These are phyloP conservation scores for Climacium dendroides DNA, from an alignment of 225 moss, liverwort and hornwort genomes.

Conservation along the genomic window DNA sequence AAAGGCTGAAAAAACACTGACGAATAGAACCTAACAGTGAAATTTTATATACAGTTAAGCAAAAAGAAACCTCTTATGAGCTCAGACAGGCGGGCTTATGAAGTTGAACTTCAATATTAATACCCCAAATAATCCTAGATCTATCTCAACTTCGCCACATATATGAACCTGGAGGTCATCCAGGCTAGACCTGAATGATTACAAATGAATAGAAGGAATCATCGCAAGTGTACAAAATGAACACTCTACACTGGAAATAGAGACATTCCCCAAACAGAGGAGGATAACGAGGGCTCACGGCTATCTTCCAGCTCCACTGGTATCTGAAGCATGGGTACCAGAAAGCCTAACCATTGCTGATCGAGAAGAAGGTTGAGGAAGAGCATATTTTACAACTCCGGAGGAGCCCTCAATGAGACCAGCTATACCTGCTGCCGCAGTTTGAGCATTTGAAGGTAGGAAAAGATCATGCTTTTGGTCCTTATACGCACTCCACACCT, in stretches of 20 bases:
- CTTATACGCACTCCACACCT: conserved; percentile 94
- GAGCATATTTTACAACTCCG: conserved; percentile 68
- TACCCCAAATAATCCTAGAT: not conserved
- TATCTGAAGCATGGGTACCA: conserved; percentile 27
- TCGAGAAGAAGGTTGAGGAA: conserved; percentile 68
- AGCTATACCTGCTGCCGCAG: conserved; percentile 85
- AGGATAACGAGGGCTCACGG: not conserved
- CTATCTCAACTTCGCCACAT: not conserved
- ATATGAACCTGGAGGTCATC: not conserved
- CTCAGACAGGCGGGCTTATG: not conserved
- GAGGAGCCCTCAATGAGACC: conserved; percentile 92
- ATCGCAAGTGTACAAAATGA: conserved; percentile 30
- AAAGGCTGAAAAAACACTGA: not conserved
- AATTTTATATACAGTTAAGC: conserved; percentile 10
- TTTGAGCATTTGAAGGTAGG: conserved; percentile 86
- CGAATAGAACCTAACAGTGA: not conserved
- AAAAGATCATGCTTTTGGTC: conserved; percentile 95
- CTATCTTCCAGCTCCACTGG: conserved; percentile 6
- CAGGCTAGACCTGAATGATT: not conserved
- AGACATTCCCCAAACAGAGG: not conserved
- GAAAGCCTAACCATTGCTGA: conserved; percentile 56
- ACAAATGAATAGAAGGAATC: conserved; percentile 12
- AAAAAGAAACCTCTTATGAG: not conserved
- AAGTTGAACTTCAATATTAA: not conserved
- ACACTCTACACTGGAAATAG: conserved; percentile 9